These are phyloP conservation scores for Talaromyces trachyspermus DNA, from an alignment of 495 filamentous ascomycete genomes.

Conservation along the genomic window DNA sequence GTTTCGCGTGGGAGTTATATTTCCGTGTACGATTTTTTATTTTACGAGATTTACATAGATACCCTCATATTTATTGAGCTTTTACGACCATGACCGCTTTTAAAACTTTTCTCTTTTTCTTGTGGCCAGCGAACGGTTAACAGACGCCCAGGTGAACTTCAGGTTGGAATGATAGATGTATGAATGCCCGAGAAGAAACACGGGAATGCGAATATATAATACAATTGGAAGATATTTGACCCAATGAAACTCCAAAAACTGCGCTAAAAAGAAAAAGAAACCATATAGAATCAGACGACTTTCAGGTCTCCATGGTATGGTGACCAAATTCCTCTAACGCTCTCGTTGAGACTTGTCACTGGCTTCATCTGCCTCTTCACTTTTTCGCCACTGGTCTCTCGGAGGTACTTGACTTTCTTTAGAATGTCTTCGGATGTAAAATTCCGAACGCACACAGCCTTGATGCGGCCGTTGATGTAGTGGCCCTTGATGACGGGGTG, in stretches of 20 bases:
- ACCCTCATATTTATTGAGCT: too few relatives aligned
- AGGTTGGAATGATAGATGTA: too few relatives aligned
- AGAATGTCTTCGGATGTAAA: conserved; percentile 72
- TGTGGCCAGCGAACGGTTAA: neutral
- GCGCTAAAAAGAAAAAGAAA: conserved; percentile 8
- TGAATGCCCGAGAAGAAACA: too few relatives aligned
- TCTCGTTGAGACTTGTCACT: conserved; percentile 78
- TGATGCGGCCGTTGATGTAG: conserved; percentile 86
- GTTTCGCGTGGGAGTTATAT: neutral
- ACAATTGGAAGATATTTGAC: too few relatives aligned
- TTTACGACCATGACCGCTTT: too few relatives aligned
- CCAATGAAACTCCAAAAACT: conserved; percentile 13
- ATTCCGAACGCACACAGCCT: conserved; percentile 83
- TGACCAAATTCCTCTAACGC: conserved; percentile 91
- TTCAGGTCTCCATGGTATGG: conserved; percentile 71
- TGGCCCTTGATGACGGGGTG: conserved; percentile 81
- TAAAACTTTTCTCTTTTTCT: too few relatives aligned
- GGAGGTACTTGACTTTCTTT: conserved; percentile 70
- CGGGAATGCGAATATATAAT: too few relatives aligned
- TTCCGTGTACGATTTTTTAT: too few relatives aligned
- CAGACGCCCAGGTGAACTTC: too few relatives aligned
- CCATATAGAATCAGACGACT: conserved; percentile 23
- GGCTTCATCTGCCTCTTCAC: conserved; percentile 70
- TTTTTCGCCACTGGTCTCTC: conserved; percentile 84
- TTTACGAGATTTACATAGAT: conserved; percentile 16